Evolutionary conservation across 257 asterid species (phyloP), one percentile per base, ranked within the genome.

Genomic region (Penstemon newberryi): DNA sequence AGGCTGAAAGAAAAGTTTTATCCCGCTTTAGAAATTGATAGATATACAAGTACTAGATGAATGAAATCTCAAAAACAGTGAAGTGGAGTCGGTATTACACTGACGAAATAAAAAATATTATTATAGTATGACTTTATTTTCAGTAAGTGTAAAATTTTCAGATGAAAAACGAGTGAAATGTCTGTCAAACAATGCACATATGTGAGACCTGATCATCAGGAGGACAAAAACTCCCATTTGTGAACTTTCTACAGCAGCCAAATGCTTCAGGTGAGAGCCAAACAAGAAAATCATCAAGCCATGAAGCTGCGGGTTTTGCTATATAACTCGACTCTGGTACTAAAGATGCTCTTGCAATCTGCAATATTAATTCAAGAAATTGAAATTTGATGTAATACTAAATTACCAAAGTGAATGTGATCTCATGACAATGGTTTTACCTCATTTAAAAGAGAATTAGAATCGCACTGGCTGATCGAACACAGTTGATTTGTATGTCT

Each of bases 251-350:
- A 78, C 99, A 93, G 82, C 99, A 93, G 47, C 95, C 97, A 74
- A 93, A 93, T 39, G 99, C 99, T 83, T 93, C 97, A 15, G 99
- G 99, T 56, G 99, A 90, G 60, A 88, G 65, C 97, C 97, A 93
- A 76, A 93, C 99, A 43, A 93, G 96, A 84, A 85, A 93, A 82
- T 93, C 99, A 52, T 93, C 99, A 19, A 93, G 95, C 99, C 99
- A 93, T 42, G 99, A 93, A 65, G 99, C 99, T 61, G 99, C 99
- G 6, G 99, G 99, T 83, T 93, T 93, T 66, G 99, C 97, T 71
- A 93, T 93, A 71, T 93, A 87, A 75, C 99, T 93, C 41, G 96
- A 85, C 79, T 90, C 92, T 10, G 99, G 92, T 56, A 75, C 79
- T 74, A 87, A 86, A 75, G 97, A 90, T 65, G 96, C 97, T 83